Percentiles rank a stretch among this genome's conserved stretches.
Conservation (phyloP, 495 filamentous ascomycete genomes). For the Rhizodiscina lignyota region DNA sequence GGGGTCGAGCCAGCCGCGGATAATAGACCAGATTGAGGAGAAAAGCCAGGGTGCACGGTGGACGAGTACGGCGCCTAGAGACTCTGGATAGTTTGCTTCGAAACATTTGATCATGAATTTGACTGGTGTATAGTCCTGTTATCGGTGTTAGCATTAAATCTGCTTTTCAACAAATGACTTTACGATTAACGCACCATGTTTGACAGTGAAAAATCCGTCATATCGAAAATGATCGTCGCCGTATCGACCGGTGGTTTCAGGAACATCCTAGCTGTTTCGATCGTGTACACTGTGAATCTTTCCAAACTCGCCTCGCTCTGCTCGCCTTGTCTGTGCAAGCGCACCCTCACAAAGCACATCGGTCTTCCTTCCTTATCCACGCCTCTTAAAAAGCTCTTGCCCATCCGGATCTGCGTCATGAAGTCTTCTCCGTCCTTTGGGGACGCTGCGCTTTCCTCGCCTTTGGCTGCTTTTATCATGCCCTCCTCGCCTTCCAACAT, state of each 20-base stretch:
- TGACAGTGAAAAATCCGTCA: conserved; percentile 78
- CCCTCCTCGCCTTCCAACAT: conserved; percentile 61
- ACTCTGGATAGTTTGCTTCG: conserved; percentile 96
- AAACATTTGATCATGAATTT: conserved; percentile 99
- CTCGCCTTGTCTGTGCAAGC: conserved; percentile 64
- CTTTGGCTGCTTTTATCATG: conserved; percentile 35
- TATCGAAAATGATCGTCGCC: conserved; percentile 84
- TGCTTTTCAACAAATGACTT: too few species aligned
- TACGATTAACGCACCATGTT: conserved; percentile 86
- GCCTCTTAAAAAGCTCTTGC: conserved; percentile 92
- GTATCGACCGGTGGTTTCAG: conserved; percentile 71
- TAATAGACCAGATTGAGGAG: conserved; percentile 70
- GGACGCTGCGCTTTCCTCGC: too few species aligned
- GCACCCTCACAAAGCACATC: conserved; percentile 71
- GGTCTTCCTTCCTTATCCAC: conserved; percentile 71
- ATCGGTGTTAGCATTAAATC: too few species aligned
- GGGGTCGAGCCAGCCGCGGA: conserved; percentile 91
- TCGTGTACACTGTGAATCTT: conserved; percentile 80
- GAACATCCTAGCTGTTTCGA: conserved; percentile 81
- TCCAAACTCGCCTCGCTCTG: conserved; percentile 70
- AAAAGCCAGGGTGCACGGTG: conserved; percentile 97
- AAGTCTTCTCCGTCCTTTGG: conserved; percentile 72
- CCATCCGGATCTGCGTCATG: conserved; percentile 65
- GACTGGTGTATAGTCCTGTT: conserved; percentile 80
- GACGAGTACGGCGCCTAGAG: conserved; percentile 78